Conservation (phyloP, 116 monocot species). For the Papilionanthe hybrid region DNA sequence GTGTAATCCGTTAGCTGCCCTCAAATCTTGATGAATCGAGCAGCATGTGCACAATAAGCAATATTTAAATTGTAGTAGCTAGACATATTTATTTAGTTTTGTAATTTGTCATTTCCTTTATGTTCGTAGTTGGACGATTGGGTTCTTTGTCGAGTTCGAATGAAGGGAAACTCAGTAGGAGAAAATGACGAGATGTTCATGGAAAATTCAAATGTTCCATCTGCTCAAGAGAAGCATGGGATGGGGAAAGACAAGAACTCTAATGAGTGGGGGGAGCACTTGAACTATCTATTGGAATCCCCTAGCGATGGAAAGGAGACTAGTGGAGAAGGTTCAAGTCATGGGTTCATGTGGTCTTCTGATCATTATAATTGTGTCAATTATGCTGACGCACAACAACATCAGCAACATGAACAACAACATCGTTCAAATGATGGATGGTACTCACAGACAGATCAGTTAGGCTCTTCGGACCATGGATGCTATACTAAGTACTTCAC, state of each 20-base stretch:
- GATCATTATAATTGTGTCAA: not conserved
- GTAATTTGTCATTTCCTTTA: not conserved
- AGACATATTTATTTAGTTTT: too few species aligned
- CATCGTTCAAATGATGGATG: not conserved
- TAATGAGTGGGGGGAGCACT: not conserved
- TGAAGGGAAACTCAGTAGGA: slow-evolving; percentile 8
- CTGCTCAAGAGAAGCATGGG: not conserved
- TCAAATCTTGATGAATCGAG: too few species aligned
- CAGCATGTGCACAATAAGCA: not conserved
- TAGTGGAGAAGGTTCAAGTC: not conserved
- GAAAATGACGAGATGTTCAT: not conserved
- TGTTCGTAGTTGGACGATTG: slow-evolving; percentile 31
- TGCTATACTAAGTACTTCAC: not conserved
- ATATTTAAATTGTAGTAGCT: too few species aligned
- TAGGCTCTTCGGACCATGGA: not conserved
- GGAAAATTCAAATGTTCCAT: not conserved
- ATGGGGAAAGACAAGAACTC: not conserved
- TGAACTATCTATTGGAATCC: not conserved
- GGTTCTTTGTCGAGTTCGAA: slow-evolving; percentile 44
- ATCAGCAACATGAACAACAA: not conserved
- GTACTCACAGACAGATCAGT: not conserved
- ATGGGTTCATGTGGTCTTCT: not conserved
- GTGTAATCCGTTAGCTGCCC: too few species aligned
- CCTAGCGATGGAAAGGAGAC: not conserved
- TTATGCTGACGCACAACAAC: not conserved